Evolutionary conservation across 352 stramenopile genomes (phyloP), one percentile per base, ranked within the genome.

Genomic region (Phytophthora sp.): DNA sequence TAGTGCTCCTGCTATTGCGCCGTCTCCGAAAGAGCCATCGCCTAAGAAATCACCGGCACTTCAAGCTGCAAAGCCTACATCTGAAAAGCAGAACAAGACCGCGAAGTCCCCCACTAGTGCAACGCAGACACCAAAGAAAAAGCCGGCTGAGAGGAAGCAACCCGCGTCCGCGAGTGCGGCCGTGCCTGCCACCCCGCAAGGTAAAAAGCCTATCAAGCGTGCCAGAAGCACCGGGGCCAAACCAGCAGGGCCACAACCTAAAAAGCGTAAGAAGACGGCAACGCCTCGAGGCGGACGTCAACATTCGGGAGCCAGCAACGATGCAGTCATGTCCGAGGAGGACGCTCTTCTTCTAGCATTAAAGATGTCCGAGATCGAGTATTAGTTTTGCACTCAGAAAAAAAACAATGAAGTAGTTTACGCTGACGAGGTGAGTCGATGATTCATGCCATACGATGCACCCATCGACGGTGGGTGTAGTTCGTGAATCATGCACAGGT

Each of bases 361-460:
- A 24, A 65, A 69, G 26, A 75, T 75, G 37, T 79, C 72, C 7
- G 63, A 79, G 27, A 66, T 79, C 37, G 72, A 79, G 60, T 79
- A 77, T 70, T 79, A 71, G 18, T n/a, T n/a, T n/a, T n/a, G n/a
- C n/a, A n/a, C n/a, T n/a, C n/a, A n/a, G n/a, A n/a, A n/a, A n/a
- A n/a, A n/a, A n/a, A n/a, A n/a, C n/a, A n/a, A n/a, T n/a, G n/a
- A n/a, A n/a, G n/a, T n/a, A n/a, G n/a, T n/a, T n/a, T n/a, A n/a
- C n/a, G n/a, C n/a, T n/a, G n/a, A n/a, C n/a, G n/a, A n/a, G n/a
- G n/a, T n/a, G n/a, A n/a, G n/a, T n/a, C n/a, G n/a, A n/a, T n/a
- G n/a, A n/a, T n/a, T n/a, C n/a, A n/a, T n/a, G n/a, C n/a, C n/a
- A n/a, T n/a, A n/a, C n/a, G n/a, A n/a, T n/a, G n/a, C n/a, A n/a